Percentiles rank a stretch among this genome's conserved stretches.
These are phyloP conservation scores for Dactylella cylindrospora DNA, from an alignment of 2,329 filamentous ascomycete genomes.

Conservation along the genomic window DNA sequence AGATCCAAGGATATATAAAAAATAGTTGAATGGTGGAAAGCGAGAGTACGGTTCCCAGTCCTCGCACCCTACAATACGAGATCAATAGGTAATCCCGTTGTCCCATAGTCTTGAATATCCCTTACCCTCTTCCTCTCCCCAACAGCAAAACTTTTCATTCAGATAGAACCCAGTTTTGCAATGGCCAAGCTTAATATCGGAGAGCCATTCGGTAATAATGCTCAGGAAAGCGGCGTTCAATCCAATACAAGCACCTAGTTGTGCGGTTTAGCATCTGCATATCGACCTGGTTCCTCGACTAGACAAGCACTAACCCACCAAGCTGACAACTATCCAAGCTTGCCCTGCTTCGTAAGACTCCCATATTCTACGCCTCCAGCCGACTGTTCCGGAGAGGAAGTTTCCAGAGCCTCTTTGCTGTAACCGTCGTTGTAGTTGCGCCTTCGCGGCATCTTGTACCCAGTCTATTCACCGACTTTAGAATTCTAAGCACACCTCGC, in stretches of 20 bases:
- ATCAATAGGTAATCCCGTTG: conserved; percentile 29
- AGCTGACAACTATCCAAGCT: conserved; percentile 94
- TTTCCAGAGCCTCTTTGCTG: conserved; percentile 71
- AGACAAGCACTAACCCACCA: conserved; percentile 63
- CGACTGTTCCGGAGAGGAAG: conserved; percentile 68
- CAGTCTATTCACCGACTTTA: conserved; percentile 67
- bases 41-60: conserved; percentile 90
- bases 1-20: conserved; percentile 83
- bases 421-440: conserved; percentile 77
- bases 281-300: not conserved
- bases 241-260: conserved; percentile 75
- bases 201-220: conserved; percentile 94
- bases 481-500: conserved; percentile 47
- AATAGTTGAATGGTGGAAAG: conserved; percentile 75
- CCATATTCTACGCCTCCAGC: conserved; percentile 78
- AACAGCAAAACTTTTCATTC: conserved; percentile 97
- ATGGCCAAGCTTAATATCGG: conserved; percentile 93
- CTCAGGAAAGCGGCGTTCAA: conserved; percentile 90
- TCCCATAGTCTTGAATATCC: not conserved
- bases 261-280: not conserved
- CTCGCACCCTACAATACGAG: conserved; percentile 65
- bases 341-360: conserved; percentile 95
- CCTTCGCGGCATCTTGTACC: conserved; percentile 94
- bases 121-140: conserved; percentile 82
- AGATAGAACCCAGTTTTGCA: conserved; percentile 95